phyloP scores from a whole-genome alignment of 371 early-diverging fungal genomes.

The Lichtheimia ramosa region DNA sequence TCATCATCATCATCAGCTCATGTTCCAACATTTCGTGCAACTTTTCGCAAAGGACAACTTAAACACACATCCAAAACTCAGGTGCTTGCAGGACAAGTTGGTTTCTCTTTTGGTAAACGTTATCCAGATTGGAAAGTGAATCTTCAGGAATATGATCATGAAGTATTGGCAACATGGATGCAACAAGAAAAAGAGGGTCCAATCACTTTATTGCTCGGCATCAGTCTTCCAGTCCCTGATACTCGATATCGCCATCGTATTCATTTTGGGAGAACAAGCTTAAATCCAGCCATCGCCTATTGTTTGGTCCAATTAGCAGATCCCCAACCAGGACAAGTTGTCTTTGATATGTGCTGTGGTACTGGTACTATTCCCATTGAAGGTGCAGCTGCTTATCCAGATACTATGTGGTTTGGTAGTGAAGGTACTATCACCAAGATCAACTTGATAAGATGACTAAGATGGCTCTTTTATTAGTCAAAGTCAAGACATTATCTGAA shows the following conservation, averaged over 20 bases:
- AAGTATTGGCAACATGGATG: constrained; percentile 29
- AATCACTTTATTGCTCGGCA: constrained; percentile 21
- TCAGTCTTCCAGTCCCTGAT: constrained; percentile 25
- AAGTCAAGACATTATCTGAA: constrained; percentile 25
- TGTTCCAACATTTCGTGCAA: constrained; percentile 31
- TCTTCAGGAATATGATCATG: constrained; percentile 31
- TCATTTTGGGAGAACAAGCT: constrained; percentile 36
- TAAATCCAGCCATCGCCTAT: constrained; percentile 45
- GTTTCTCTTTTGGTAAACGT: constrained; percentile 23
- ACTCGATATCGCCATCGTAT: constrained; percentile 35
- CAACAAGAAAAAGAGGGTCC: constrained; percentile 3
- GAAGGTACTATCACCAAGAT: constrained; percentile 28
- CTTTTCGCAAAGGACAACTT: constrained; percentile 32
- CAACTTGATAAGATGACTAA: neutral
- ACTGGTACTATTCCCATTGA: constrained; percentile 25
- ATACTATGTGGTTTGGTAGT: constrained; percentile 42
- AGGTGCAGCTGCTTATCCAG: constrained; percentile 34
- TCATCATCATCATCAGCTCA: neutral
- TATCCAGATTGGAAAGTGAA: constrained; percentile 40
- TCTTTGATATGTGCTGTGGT: constrained; percentile 51
- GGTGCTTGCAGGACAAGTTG: constrained; percentile 32
- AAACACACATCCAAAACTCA: constrained; percentile 27
- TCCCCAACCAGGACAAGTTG: constrained; percentile 37
- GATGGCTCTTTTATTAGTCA: constrained; percentile 15
- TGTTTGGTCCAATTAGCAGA: constrained; percentile 31